Evolutionary conservation across 345 rosid genomes (phyloP).

Genomic region (Hypericum androsaemum): DNA sequence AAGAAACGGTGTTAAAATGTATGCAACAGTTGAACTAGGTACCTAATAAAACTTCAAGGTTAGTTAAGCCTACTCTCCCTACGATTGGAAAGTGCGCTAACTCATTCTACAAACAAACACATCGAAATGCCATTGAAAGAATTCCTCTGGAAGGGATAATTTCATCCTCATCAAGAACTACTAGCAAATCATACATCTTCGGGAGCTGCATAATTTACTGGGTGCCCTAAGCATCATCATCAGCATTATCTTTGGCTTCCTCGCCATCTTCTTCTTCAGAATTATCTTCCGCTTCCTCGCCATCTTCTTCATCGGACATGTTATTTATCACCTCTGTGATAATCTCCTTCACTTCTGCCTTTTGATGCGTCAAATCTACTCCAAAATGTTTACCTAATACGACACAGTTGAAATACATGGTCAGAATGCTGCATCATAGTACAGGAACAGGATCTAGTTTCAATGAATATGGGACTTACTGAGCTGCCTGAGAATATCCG

Average conservation of each 20-base stretch:
- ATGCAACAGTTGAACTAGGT: too few species aligned
- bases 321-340: constrained; percentile 81
- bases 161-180: too few species aligned
- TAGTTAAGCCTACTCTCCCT: too few species aligned
- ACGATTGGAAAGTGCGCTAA: too few species aligned
- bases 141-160: too few species aligned
- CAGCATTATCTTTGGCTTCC: constrained; percentile 34
- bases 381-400: constrained; percentile 60
- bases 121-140: too few species aligned
- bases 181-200: too few species aligned
- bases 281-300: constrained; percentile 45
- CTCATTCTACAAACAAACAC: too few species aligned
- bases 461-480: constrained; percentile 33
- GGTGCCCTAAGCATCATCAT: constrained; percentile 27
- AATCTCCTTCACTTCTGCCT: constrained; percentile 83
- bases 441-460: too few species aligned
- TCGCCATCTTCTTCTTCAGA: constrained; percentile 37
- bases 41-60: too few species aligned
- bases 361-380: constrained; percentile 63
- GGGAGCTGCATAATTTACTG: too few species aligned
- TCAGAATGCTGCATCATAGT: not conserved
- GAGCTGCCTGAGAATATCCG: constrained; percentile 74
- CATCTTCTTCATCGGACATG: constrained; percentile 85
- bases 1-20: too few species aligned
- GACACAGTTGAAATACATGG: not conserved